Base-by-base conservation (phyloP, 2,329 filamentous ascomycete genomes). In the Stachybotrys chlorohalonatus region DNA sequence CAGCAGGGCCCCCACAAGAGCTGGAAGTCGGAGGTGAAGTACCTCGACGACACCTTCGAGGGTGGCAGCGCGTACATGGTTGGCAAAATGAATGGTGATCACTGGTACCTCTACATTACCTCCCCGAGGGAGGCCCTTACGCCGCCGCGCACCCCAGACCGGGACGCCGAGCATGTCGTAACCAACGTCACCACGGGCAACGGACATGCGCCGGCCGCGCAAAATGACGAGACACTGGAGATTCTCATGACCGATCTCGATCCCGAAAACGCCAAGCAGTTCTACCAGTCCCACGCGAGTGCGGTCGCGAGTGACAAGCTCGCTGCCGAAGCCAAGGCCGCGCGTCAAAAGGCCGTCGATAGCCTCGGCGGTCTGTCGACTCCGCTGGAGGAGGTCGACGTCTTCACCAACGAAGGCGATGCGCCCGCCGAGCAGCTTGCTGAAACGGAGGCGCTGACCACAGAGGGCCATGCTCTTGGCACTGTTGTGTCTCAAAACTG, bases 1-100 rank as follows among this genome's bases (percentile, higher is more conserved):
- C 94, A 99, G 75, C 89, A 83, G 55, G 92, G 92, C 7, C 94
- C 94, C 54, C 94, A 99, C 73, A 87, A 91, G 59, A 97, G 92
- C 84, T 99, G 94, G 94, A 88, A 91, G 63, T 88, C 96, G 68
- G 94, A 99, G 70, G 93, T 97, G 66, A 87, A 86, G 64, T 95
- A 87, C 64, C 80, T 99, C 59, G 94, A 99, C 73, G 87, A 89
- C 68, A 89, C 92, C 72, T 96, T 99, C 69, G 79, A 88, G 58
- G 87, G 89, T 55, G 94, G 94, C 54, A 97, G 93, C 71, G 94
- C 94, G 52, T 99, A 99, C 73, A 96, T 97, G 92, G 95, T 99
- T 61, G 94, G 94, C 66, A 97, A 96, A 76, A 97, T 97, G 93
- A 99, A 99, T 64, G 93, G 94, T 56, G 94, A 99, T 71, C 94